Evolutionary conservation across 441 rosid genomes (phyloP), one percentile per base, ranked within the genome.

Genomic region (Lepidium campestre): DNA sequence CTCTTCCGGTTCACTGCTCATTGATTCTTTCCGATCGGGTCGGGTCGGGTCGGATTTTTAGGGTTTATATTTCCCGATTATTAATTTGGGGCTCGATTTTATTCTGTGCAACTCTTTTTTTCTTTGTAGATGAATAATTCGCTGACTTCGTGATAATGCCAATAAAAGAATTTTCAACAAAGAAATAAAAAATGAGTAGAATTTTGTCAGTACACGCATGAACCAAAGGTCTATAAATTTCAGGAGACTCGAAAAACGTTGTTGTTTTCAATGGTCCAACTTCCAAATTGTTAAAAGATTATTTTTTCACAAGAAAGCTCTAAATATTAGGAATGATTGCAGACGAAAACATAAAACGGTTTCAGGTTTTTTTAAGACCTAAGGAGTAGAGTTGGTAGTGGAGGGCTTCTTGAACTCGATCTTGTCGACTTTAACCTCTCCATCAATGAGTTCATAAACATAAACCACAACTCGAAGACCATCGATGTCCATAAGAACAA

Each of bases 371-470:
- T 18, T 20, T 39, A 10, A 50, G 10, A 12, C 27, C 78, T 74
- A 84, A 60, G 80, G 81, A 29, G 83, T 74, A 29, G 83, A 74
- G 53, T 52, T 82, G 62, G 85, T 52, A 1, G 88, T 59, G 31
- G 87, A 70, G 6, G 91, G 81, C 78, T 90, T 90, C 88, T 93
- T 93, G 71, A 93, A 93, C 72, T 90, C 98, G 9, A 93, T 93
- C 78, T 93, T 93, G 82, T 93, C 98, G 1, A 93, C 98, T 75
- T 90, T 93, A 35, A 93, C 97, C 74, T 93, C 97, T n/a, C 98
- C 97, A 49, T 93, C 98, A 1, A 88, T 80, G 57, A 93, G 96
- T 70, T 93, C 98, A 40, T 93, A 90, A 34, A 90, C 98, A 70
- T 93, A 93, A 32, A 93, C 94, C 65, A 90, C 96, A 48, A 90